These are phyloP conservation scores for Actinidia arguta DNA, from an alignment of 179 eudicot genomes.

Conservation along the genomic window DNA sequence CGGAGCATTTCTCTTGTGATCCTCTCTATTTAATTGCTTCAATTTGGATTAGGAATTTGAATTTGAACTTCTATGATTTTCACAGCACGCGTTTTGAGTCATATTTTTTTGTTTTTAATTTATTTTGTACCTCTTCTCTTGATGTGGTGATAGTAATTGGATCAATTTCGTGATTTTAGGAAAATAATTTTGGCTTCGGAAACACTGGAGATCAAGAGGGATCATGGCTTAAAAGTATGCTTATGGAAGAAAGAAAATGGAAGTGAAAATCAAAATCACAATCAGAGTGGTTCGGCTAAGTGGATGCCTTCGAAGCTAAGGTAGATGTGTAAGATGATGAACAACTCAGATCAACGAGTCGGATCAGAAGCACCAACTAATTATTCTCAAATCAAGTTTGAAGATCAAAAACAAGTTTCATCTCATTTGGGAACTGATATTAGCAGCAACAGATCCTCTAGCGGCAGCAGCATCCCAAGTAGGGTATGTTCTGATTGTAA, in stretches of 20 bases:
- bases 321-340: constrained; percentile 38
- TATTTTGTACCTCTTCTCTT: not conserved
- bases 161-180: constrained; percentile 27
- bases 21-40: no score
- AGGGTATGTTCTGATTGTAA: constrained; percentile 78
- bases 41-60: no score
- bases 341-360: constrained; percentile 14
- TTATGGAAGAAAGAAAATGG: constrained; percentile 43
- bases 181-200: constrained; percentile 27
- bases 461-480: constrained; percentile 39
- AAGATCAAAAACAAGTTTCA: constrained; percentile 24
- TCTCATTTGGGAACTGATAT: constrained; percentile 23
- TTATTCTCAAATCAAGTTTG: constrained; percentile 7
- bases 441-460: constrained; percentile 38
- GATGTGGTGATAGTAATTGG: not conserved
- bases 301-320: constrained; percentile 55
- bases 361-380: not conserved
- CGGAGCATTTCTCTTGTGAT: no score
- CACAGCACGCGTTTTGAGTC: no score
- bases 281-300: constrained; percentile 28
- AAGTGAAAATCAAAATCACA: constrained; percentile 4
- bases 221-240: constrained; percentile 32
- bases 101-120: no score
- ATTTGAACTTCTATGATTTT: no score
- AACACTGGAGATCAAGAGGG: constrained; percentile 20